Evolutionary conservation across 2,329 filamentous ascomycete genomes (phyloP), one percentile per base, ranked within the genome.

Genomic region (Ascochyta viciae-villosae): DNA sequence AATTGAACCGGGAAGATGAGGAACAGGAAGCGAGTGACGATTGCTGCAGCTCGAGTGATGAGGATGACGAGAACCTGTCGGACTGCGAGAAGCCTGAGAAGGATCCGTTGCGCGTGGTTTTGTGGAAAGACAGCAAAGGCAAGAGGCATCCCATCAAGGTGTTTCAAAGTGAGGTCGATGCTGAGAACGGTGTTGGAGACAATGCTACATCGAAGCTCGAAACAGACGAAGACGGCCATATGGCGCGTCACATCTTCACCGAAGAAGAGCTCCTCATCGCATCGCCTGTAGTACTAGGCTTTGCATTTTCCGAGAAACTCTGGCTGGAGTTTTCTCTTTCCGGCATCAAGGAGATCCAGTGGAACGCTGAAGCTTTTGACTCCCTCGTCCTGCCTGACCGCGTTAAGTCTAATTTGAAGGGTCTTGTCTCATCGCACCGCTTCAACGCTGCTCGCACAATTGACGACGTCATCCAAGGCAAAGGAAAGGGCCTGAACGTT

Each of bases 291-390:
- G 90, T 96, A 0, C 83, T 96, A 1, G 93, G 92, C 0, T 96
- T 96, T 66, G 86, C 91, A 0, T 96, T 96, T 73, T 87, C 86
- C 1, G 91, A 96, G 76, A 96, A 96, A 77, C 81, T 91, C 9
- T 97, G 92, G 93, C 83, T 96, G 0, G 91, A 96, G 72, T 92
- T 96, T 66, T 88, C 87, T 0, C 88, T 97, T 19, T 90, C 89
- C 0, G 87, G 88, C 0, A 84, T 96, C 59, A 84, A 85, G 40
- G 89, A 96, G 4, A 94, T 96, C 59, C 83, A 87, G 33, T 96
- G 90, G 90, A 94, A 96, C 67, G 86, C 90, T 38, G 83, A 86
- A 13, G 92, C 92, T 0, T 96, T 95, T 76, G 86, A 90, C 44
- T 92, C 89, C 0, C 81, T 96, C 27, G 91, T 96, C 0, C 81